Conservation (phyloP, 352 stramenopile species). For the Globisporangium polare region DNA sequence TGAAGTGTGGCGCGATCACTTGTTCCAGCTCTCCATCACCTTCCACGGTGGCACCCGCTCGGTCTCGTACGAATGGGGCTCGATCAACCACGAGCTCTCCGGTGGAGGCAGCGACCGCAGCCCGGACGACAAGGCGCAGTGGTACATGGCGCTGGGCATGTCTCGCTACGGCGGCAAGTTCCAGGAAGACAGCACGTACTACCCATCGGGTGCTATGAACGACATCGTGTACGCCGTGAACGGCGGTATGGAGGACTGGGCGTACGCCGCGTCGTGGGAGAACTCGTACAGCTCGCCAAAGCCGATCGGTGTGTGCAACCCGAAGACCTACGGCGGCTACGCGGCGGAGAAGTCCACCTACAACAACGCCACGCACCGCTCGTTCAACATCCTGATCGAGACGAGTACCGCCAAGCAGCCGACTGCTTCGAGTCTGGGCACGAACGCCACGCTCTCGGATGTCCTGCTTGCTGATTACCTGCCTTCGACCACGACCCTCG, state of each 20-base stretch:
- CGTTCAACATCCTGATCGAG: slow-evolving; percentile 95
- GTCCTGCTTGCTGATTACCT: slow-evolving; percentile 43
- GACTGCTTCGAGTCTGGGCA: slow-evolving; percentile 58
- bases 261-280: slow-evolving; percentile 87
- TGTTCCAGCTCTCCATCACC: slow-evolving; percentile 95
- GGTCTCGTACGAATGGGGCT: slow-evolving; percentile 97
- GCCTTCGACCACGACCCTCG: slow-evolving; percentile 48
- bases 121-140: slow-evolving; percentile 52
- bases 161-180: slow-evolving; percentile 69
- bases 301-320: slow-evolving; percentile 71
- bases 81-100: slow-evolving; percentile 68
- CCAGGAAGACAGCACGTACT: slow-evolving; percentile 49
- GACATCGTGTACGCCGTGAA: slow-evolving; percentile 93
- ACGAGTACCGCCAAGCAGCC: slow-evolving; percentile 89
- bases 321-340: slow-evolving; percentile 87
- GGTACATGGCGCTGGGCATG: slow-evolving; percentile 49
- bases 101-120: slow-evolving; percentile 39
- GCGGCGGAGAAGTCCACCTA: slow-evolving; percentile 80
- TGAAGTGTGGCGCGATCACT: slow-evolving; percentile 93
- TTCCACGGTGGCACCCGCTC: slow-evolving; percentile 96
- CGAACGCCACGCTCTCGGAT: slow-evolving; percentile 40
- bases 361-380: slow-evolving; percentile 86
- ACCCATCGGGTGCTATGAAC: slow-evolving; percentile 87
- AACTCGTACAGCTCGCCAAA: slow-evolving; percentile 39
- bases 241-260: slow-evolving; percentile 97